phyloP scores from a whole-genome alignment of 139 green algal genomes.

The Pleodorina starrii region DNA sequence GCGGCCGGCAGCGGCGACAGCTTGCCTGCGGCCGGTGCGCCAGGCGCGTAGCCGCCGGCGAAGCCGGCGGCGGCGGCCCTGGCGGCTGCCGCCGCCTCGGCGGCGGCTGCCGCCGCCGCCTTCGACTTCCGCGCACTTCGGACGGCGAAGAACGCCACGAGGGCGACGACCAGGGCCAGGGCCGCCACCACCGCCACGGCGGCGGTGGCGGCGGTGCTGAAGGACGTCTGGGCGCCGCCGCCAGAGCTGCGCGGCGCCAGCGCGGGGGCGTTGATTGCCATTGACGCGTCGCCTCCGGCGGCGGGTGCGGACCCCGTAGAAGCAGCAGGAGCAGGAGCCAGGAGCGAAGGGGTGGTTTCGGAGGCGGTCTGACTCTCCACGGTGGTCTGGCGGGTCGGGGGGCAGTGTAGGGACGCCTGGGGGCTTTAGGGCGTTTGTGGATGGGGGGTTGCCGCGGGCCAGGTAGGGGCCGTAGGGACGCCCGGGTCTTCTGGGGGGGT shows the following conservation, averaged over 20 bases:
- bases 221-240: background rate
- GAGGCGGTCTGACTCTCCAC: too few species aligned
- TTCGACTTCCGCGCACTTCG: slow-evolving; percentile 4
- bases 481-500: too few species aligned
- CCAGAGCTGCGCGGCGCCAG: background rate
- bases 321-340: too few species aligned
- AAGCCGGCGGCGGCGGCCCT: background rate
- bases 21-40: background rate
- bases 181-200: background rate
- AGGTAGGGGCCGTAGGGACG: too few species aligned
- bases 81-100: background rate
- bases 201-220: background rate
- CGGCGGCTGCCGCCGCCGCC: background rate
- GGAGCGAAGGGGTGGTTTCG: too few species aligned
- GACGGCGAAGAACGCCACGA: background rate
- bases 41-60: background rate
- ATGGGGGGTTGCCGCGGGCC: too few species aligned
- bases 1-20: background rate
- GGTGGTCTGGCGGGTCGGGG: too few species aligned
- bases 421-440: too few species aligned
- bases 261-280: too few species aligned
- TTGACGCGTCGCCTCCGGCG: too few species aligned
- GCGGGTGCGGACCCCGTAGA: too few species aligned
- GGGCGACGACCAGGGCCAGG: background rate
- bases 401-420: too few species aligned